Evolutionary conservation across 2,329 filamentous ascomycete species (phyloP).

Genomic region (Ceratocystis cacaofunesta): DNA sequence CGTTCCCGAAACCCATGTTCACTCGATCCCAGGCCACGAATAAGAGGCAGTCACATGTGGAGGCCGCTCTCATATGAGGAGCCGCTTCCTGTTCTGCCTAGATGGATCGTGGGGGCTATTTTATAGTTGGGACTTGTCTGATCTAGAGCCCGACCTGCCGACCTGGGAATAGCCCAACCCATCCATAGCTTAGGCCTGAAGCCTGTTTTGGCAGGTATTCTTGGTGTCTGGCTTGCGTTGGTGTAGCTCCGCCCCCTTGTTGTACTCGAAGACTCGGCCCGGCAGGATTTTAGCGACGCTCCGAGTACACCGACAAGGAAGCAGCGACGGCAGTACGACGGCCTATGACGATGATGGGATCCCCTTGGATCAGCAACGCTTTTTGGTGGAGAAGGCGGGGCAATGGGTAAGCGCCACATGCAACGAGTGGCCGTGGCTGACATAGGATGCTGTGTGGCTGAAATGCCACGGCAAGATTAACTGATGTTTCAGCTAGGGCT

Average conservation of each 20-base stretch:
- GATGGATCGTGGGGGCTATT: not conserved
- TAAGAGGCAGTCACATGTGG: not conserved
- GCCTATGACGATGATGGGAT: not conserved
- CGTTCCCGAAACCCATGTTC: not conserved
- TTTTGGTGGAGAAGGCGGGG: not conserved
- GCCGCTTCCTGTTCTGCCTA: not conserved
- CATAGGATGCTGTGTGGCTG: not conserved
- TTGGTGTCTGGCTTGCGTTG: not conserved
- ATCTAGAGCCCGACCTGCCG: not conserved
- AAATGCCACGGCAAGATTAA: not conserved
- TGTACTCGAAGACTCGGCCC: not conserved
- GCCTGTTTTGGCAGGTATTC: not conserved
- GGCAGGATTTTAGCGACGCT: not conserved
- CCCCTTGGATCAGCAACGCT: not conserved
- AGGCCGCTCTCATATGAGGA: not conserved
- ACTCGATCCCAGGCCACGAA: not conserved
- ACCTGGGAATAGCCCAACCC: not conserved
- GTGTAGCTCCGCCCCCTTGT: not conserved
- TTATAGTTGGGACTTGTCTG: not conserved
- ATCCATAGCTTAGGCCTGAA: not conserved
- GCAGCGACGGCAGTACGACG: not conserved
- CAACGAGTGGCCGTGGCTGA: not conserved
- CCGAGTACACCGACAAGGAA: not conserved
- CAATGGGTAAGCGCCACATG: not conserved
- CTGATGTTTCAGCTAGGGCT: not conserved